Conservation (phyloP, 176 grass and related monocot species). For the Melocanna baccifera region DNA sequence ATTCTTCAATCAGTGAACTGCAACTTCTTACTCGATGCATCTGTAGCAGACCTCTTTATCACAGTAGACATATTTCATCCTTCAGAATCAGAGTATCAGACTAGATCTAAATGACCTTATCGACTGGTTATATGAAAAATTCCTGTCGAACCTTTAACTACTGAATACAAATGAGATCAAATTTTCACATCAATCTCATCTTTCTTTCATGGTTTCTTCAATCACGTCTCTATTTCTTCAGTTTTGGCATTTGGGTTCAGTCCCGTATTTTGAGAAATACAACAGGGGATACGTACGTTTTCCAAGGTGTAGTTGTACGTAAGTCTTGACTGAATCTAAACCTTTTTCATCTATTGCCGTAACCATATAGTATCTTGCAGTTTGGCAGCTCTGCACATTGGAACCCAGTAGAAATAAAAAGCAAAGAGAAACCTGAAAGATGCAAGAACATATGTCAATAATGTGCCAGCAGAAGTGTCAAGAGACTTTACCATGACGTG, state of each 20-base stretch:
- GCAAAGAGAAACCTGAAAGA: not conserved
- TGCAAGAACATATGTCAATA: not conserved
- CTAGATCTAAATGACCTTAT: not conserved
- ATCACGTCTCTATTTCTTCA: not conserved
- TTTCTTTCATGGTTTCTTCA: not conserved
- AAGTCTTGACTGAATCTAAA: not conserved
- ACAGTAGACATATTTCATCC: not conserved
- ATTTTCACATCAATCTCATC: not conserved
- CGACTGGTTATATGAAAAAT: not conserved
- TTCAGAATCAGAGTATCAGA: not conserved
- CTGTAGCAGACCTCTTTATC: not conserved
- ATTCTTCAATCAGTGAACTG: not conserved
- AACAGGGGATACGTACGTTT: not conserved
- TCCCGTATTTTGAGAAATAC: not conserved
- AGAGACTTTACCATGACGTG: conserved; percentile 20
- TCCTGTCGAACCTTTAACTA: not conserved
- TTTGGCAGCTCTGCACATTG: not conserved
- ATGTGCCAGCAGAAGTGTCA: not conserved
- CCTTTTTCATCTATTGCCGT: not conserved
- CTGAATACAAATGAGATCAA: not conserved
- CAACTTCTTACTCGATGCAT: not conserved
- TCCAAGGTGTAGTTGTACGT: not conserved
- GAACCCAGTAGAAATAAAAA: not conserved
- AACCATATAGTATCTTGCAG: not conserved
- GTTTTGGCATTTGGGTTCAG: not conserved